These are phyloP conservation scores for Pyrenophora graminea DNA, from an alignment of 2,329 filamentous ascomycete genomes.

Conservation along the genomic window DNA sequence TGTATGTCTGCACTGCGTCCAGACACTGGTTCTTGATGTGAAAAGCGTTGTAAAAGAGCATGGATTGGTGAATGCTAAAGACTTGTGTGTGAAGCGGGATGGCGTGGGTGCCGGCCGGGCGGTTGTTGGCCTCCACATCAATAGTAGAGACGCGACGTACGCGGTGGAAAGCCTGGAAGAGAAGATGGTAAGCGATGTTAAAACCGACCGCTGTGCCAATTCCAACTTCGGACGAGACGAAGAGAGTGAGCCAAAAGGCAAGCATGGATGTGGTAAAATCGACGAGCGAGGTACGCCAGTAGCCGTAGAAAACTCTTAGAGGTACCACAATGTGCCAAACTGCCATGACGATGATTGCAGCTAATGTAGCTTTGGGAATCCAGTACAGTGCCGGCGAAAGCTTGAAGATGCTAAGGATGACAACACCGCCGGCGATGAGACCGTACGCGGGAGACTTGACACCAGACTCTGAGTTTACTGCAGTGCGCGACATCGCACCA, in stretches of 20 bases:
- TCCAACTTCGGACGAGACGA: constrained; percentile 63
- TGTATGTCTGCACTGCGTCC: constrained; percentile 56
- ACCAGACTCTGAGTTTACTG: constrained; percentile 67
- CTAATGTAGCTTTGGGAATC: constrained; percentile 68
- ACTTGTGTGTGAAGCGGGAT: constrained; percentile 58
- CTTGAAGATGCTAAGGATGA: constrained; percentile 65
- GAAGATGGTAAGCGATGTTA: constrained; percentile 56
- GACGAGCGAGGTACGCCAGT: constrained; percentile 67
- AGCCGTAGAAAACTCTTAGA: constrained; percentile 63
- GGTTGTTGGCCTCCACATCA: constrained; percentile 14
- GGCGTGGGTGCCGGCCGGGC: constrained; percentile 6
- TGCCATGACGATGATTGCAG: constrained; percentile 69
- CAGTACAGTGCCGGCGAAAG: constrained; percentile 66
- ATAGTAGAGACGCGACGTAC: constrained; percentile 32
- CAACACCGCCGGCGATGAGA: constrained; percentile 63
- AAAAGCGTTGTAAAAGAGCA: constrained; percentile 67
- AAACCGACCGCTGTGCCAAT: constrained; percentile 62
- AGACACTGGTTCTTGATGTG: constrained; percentile 56
- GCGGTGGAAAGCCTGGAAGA: constrained; percentile 61
- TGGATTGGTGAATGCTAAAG: constrained; percentile 60
- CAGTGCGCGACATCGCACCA: constrained; percentile 69
- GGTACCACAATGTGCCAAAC: constrained; percentile 66
- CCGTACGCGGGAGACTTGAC: constrained; percentile 66
- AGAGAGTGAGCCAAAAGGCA: constrained; percentile 67
- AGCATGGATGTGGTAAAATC: constrained; percentile 68